Evolutionary conservation across 192 early-diverging fungal species (phyloP).

Genomic region (Entomortierella lignicola): DNA sequence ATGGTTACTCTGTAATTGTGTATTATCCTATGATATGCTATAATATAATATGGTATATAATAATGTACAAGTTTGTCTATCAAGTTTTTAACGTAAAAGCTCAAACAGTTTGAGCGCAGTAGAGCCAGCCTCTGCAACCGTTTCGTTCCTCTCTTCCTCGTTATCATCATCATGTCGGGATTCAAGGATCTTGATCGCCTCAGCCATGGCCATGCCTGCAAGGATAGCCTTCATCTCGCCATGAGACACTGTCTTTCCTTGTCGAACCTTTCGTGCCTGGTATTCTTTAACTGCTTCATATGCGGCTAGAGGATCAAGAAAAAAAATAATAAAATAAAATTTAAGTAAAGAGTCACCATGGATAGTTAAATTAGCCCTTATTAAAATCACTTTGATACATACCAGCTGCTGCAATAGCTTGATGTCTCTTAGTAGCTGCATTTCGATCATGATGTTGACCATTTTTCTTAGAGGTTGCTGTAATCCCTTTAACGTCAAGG

Average conservation of each 20-base stretch:
- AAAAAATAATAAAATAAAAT: not conserved
- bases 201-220: conserved; percentile 46
- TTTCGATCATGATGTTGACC: conserved; percentile 6
- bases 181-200: conserved; percentile 43
- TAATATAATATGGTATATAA: too few relatives aligned
- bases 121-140: conserved; percentile 39
- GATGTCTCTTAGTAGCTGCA: conserved; percentile 12
- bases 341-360: not conserved
- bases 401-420: conserved; percentile 45
- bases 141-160: conserved; percentile 21
- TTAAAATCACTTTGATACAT: not conserved
- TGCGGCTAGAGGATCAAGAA: conserved; percentile 8
- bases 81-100: conserved; percentile 14
- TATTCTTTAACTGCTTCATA: conserved; percentile 46
- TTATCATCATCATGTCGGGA: conserved; percentile 13
- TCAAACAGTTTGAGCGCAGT: conserved; percentile 37
- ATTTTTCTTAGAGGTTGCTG: not conserved
- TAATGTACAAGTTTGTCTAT: not conserved
- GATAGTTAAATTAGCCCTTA: too few relatives aligned
- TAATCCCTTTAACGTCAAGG: not conserved
- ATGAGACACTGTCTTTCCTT: conserved; percentile 41
- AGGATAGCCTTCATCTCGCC: conserved; percentile 46
- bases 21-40: too few relatives aligned
- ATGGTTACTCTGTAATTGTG: too few relatives aligned
- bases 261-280: conserved; percentile 18